These are phyloP conservation scores for Fagus crenata DNA, from an alignment of 306 rosid genomes.

Conservation along the genomic window DNA sequence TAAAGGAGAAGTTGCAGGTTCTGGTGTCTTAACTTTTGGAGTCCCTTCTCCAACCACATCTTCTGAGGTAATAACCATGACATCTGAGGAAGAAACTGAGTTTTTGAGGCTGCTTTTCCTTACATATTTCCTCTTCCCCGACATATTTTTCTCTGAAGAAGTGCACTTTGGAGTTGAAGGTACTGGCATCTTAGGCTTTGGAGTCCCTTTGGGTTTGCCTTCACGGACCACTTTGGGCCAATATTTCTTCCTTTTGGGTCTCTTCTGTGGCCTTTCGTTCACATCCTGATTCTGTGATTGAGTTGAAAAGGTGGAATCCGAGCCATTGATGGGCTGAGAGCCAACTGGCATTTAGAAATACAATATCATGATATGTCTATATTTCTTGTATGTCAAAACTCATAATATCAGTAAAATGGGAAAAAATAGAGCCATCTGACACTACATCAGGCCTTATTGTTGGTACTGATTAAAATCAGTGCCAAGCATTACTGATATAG, in stretches of 20 bases:
- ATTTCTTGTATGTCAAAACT: background rate
- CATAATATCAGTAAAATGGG: no score
- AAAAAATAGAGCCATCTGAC: no score
- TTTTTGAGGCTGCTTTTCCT: slow-evolving; percentile 12
- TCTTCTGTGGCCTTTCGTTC: slow-evolving; percentile 8
- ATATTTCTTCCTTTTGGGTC: slow-evolving; percentile 28
- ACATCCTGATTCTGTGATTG: background rate
- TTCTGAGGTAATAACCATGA: no score
- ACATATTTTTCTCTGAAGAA: background rate
- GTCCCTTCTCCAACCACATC: no score
- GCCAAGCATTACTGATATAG: no score
- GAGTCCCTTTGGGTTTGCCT: slow-evolving; percentile 6
- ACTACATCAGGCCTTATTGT: no score
- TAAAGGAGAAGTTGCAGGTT: no score
- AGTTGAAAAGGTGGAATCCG: background rate
- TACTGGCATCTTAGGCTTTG: background rate
- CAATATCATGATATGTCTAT: background rate
- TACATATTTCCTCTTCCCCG: background rate
- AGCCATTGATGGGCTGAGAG: no score
- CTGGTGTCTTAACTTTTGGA: no score
- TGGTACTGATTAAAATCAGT: no score
- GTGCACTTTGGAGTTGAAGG: background rate
- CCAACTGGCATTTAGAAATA: background rate
- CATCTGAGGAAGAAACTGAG: background rate
- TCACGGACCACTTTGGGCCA: slow-evolving; percentile 39